phyloP scores from a whole-genome alignment of 345 rosid genomes.

The Trapa incisa region DNA sequence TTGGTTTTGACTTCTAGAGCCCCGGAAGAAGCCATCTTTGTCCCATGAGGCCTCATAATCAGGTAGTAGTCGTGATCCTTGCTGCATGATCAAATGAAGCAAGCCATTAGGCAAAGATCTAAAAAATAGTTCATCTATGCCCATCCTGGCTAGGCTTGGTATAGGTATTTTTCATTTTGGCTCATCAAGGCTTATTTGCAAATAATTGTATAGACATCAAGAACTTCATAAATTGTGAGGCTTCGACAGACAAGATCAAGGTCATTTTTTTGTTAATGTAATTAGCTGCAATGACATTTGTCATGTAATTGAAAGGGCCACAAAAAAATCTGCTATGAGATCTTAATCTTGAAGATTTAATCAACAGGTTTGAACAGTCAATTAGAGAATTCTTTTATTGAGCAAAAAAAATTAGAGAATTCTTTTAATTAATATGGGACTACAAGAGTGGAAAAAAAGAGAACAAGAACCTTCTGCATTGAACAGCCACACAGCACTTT shows the following conservation, averaged over 20 bases:
- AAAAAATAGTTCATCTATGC: not conserved
- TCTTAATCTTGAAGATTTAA: not conserved
- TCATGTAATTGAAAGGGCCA: not conserved
- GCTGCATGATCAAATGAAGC: slow-evolving; percentile 29
- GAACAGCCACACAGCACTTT: slow-evolving; percentile 74
- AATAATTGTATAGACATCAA: not conserved
- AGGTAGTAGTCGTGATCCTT: slow-evolving; percentile 70
- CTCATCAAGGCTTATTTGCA: not conserved
- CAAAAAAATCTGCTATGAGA: not conserved
- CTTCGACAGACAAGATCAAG: not conserved
- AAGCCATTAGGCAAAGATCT: slow-evolving; percentile 4
- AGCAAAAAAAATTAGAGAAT: not conserved
- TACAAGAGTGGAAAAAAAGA: no score
- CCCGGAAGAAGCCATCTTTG: slow-evolving; percentile 57
- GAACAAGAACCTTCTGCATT: slow-evolving; percentile 43
- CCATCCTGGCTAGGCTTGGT: not conserved
- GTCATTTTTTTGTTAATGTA: not conserved
- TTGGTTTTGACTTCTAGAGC: slow-evolving; percentile 33
- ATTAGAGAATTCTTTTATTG: not conserved
- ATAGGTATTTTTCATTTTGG: not conserved
- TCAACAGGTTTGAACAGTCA: not conserved
- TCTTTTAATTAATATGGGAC: not conserved
- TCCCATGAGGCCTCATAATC: slow-evolving; percentile 81
- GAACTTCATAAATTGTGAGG: not conserved
- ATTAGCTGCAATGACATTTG: not conserved